Conservation (phyloP, 2,329 filamentous ascomycete species). For the Colletotrichum gigasporum region DNA sequence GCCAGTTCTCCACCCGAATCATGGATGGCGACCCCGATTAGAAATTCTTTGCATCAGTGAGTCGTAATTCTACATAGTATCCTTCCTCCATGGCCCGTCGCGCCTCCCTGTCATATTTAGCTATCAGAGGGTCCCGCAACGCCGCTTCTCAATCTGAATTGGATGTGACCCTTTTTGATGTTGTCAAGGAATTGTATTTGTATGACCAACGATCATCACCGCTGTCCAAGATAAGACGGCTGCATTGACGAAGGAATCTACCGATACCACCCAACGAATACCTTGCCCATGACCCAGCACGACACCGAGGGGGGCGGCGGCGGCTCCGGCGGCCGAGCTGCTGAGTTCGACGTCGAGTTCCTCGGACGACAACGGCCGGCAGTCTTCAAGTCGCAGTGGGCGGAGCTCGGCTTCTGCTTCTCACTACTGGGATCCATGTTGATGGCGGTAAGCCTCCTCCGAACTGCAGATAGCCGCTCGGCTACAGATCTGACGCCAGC, state of each 20-base stretch:
- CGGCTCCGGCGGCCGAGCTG: background rate
- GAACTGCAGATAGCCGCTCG: background rate
- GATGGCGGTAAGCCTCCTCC: conserved; percentile 53
- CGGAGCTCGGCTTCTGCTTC: conserved; percentile 71
- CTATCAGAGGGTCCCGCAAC: background rate
- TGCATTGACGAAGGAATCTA: background rate
- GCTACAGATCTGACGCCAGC: background rate
- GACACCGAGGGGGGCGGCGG: conserved; percentile 28
- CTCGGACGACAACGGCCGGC: conserved; percentile 71
- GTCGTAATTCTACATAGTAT: background rate
- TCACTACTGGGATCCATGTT: conserved; percentile 71
- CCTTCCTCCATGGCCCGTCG: background rate
- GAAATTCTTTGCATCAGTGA: conserved; percentile 23
- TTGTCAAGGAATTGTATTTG: background rate
- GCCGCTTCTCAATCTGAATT: background rate
- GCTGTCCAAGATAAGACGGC: background rate
- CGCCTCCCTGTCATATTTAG: conserved; percentile 13
- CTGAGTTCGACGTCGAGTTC: conserved; percentile 57
- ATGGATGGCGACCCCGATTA: conserved; percentile 4
- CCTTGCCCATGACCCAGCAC: background rate
- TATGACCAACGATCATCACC: background rate
- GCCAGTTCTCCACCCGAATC: conserved; percentile 24
- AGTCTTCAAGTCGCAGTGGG: conserved; percentile 59
- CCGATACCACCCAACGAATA: too few relatives aligned
- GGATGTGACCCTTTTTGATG: conserved; percentile 6